A percentile compares a stretch with the other conserved stretches of the same genome.
Evolutionary conservation across 2,329 filamentous ascomycete genomes (phyloP).

Genomic region (Tolypocladium pustulatum): DNA sequence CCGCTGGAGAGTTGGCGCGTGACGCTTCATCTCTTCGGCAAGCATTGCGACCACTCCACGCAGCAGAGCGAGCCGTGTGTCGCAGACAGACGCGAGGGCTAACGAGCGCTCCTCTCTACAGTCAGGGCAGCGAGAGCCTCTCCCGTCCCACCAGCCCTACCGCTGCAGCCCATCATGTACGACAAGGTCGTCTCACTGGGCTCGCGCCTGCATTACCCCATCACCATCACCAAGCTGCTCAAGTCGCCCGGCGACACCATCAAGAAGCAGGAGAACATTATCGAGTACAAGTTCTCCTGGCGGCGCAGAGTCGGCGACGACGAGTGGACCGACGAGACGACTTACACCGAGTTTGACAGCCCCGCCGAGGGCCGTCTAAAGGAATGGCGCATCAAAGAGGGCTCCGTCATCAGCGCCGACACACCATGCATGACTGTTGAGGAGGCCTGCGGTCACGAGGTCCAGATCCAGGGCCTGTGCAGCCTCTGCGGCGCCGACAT

Average conservation of each 20-base stretch:
- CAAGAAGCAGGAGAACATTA: slow-evolving; percentile 63
- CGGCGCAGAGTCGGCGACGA: slow-evolving; percentile 65
- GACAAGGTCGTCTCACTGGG: slow-evolving; percentile 39
- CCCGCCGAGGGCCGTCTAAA: slow-evolving; percentile 71
- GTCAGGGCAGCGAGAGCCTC: background rate
- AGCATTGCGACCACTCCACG: background rate
- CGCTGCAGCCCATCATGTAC: slow-evolving; percentile 17
- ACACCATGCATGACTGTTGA: slow-evolving; percentile 63
- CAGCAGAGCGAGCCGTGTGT: background rate
- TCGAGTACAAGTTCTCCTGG: slow-evolving; percentile 81
- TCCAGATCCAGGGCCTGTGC: slow-evolving; percentile 87
- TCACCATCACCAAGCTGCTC: slow-evolving; percentile 79
- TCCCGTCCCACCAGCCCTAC: background rate
- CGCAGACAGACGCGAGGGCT: background rate
- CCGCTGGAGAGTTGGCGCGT: background rate
- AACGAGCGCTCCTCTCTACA: background rate
- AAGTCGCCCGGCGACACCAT: slow-evolving; percentile 67
- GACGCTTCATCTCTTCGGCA: background rate
- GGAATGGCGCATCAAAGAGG: slow-evolving; percentile 64
- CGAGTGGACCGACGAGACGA: slow-evolving; percentile 51
- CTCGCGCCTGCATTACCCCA: slow-evolving; percentile 73
- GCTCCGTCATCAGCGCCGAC: slow-evolving; percentile 51
- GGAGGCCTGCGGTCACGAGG: slow-evolving; percentile 81
- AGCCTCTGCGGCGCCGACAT: slow-evolving; percentile 92
- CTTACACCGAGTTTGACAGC: slow-evolving; percentile 68